A percentile compares a stretch with the other conserved stretches of the same genome.
Evolutionary conservation across 2,329 filamentous ascomycete species (phyloP).

Genomic region (Neopestalotiopsis rosae): DNA sequence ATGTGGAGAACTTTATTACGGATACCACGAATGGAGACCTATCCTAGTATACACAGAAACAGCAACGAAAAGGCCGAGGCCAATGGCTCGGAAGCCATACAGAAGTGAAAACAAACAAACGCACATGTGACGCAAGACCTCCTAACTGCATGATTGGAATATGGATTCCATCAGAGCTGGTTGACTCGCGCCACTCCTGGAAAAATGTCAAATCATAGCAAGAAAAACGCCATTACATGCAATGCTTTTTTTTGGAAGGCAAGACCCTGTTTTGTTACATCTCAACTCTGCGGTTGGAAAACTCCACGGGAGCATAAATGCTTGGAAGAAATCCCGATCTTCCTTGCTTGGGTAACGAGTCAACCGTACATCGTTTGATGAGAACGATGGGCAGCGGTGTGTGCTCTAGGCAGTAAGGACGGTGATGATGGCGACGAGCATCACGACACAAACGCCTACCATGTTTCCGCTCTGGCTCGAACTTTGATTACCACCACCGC

Average conservation of each 20-base stretch:
- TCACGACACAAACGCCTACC: constrained; percentile 22
- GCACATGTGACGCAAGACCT: neutral
- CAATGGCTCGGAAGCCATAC: neutral
- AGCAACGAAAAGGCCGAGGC: neutral
- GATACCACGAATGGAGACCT: neutral
- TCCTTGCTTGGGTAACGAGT: neutral
- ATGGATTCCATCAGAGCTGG: neutral
- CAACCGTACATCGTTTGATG: too few relatives aligned
- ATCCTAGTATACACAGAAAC: neutral
- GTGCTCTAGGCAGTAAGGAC: neutral
- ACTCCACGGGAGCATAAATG: neutral
- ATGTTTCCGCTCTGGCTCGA: constrained; percentile 1
- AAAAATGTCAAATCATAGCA: neutral
- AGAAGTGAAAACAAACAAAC: neutral
- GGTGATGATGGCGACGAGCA: constrained; percentile 24
- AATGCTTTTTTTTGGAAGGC: neutral
- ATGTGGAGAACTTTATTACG: neutral
- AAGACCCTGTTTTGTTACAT: neutral
- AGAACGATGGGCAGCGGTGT: neutral
- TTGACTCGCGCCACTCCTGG: neutral
- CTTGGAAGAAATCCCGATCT: neutral
- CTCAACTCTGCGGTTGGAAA: neutral
- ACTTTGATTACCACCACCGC: constrained; percentile 3
- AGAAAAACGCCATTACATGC: neutral
- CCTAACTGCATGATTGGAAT: neutral